A percentile compares a stretch with the other conserved stretches of the same genome.
phyloP scores from a whole-genome alignment of 164 flowering plant species.

The Dillenia turbinata region DNA sequence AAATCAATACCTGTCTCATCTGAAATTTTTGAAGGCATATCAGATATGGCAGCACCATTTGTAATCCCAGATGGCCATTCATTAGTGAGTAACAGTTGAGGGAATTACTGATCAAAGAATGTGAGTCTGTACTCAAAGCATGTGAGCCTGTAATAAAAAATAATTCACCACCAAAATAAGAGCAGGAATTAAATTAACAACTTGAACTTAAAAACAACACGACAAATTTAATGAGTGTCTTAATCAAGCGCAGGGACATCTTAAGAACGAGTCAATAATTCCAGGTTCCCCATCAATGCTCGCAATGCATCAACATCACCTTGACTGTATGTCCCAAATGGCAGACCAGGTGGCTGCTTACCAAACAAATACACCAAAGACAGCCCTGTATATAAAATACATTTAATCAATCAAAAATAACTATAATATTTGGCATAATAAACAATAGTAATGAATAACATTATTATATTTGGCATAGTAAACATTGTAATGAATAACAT shows the following conservation, averaged over 20 bases:
- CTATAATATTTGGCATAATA: not conserved
- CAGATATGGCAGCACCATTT: slow-evolving; percentile 46
- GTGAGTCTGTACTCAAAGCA: not conserved
- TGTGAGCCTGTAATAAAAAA: not conserved
- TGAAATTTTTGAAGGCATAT: slow-evolving; percentile 51
- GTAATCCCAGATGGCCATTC: slow-evolving; percentile 92
- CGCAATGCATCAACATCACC: slow-evolving; percentile 89
- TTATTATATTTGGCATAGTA: no score
- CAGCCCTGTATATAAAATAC: slow-evolving; percentile 48
- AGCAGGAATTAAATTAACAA: not conserved
- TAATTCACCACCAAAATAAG: not conserved
- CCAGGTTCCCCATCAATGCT: slow-evolving; percentile 89
- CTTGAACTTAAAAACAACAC: not conserved
- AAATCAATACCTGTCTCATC: slow-evolving; percentile 53
- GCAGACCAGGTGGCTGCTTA: slow-evolving; percentile 48
- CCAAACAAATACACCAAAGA: slow-evolving; percentile 88
- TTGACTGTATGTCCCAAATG: slow-evolving; percentile 65
- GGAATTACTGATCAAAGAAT: slow-evolving; percentile 20
- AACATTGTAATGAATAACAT: no score
- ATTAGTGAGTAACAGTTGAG: slow-evolving; percentile 72
- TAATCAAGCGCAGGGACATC: slow-evolving; percentile 62
- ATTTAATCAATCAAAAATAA: slow-evolving; percentile 9
- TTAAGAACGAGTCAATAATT: slow-evolving; percentile 74
- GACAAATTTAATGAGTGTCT: not conserved
- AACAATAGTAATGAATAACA: no score